Percentiles rank a stretch among this genome's conserved stretches.
These are phyloP conservation scores for Saxophila tyrrhenica DNA, from an alignment of 495 filamentous ascomycete species.

Conservation along the genomic window DNA sequence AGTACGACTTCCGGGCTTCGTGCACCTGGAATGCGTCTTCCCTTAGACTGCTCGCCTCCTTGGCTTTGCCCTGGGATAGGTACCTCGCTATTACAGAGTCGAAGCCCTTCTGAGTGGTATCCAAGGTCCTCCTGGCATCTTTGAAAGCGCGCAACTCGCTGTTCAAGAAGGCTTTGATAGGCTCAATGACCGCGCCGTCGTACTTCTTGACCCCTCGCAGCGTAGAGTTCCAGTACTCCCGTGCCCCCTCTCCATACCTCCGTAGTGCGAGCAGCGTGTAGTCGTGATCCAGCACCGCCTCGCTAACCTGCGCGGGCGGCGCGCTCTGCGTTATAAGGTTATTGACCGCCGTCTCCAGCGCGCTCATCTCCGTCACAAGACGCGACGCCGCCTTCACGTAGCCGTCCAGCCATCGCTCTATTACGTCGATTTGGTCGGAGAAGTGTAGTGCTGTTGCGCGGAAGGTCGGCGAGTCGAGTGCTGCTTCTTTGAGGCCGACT, in stretches of 20 bases:
- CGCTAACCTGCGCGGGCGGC: slow-evolving; percentile 60
- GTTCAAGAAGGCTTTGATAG: slow-evolving; percentile 62
- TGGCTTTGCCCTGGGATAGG: slow-evolving; percentile 73
- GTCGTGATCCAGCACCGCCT: slow-evolving; percentile 83
- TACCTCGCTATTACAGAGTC: slow-evolving; percentile 73
- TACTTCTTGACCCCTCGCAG: slow-evolving; percentile 59
- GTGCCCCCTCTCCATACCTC: slow-evolving; percentile 69
- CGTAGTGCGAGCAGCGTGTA: slow-evolving; percentile 82
- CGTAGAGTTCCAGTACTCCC: slow-evolving; percentile 76
- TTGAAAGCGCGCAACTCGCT: slow-evolving; percentile 62
- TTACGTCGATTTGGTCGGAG: slow-evolving; percentile 76
- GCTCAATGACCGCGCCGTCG: slow-evolving; percentile 65
- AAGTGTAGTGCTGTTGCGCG: slow-evolving; percentile 81
- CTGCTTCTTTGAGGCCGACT: slow-evolving; percentile 86
- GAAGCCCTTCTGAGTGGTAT: slow-evolving; percentile 70
- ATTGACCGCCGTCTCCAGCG: slow-evolving; percentile 58
- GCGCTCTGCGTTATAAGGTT: slow-evolving; percentile 59
- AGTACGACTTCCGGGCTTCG: slow-evolving; percentile 81
- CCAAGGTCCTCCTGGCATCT: slow-evolving; percentile 63
- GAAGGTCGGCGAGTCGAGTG: slow-evolving; percentile 91
- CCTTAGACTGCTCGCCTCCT: slow-evolving; percentile 77
- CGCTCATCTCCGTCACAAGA: slow-evolving; percentile 59
- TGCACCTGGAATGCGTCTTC: slow-evolving; percentile 96
- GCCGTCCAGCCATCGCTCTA: slow-evolving; percentile 87
- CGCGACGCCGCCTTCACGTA: slow-evolving; percentile 71